These are phyloP conservation scores for Anthostomella pinea DNA, from an alignment of 2,329 filamentous ascomycete species.

Conservation along the genomic window DNA sequence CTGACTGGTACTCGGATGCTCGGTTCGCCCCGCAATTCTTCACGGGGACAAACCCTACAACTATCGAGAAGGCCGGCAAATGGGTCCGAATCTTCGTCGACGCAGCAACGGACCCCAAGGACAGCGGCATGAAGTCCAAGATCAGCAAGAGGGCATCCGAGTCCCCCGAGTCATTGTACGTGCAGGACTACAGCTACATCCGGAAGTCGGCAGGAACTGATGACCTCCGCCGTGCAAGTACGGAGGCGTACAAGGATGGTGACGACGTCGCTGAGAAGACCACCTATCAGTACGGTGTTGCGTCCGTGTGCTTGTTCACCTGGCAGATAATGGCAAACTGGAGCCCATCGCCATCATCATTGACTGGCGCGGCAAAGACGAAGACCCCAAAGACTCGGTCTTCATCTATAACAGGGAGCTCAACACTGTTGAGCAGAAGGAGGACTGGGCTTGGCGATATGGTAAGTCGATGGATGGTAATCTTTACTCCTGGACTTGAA, in stretches of 20 bases:
- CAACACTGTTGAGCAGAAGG: slow-evolving; percentile 31
- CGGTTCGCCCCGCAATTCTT: slow-evolving; percentile 45
- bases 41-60: slow-evolving; percentile 43
- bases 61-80: slow-evolving; percentile 39
- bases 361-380: slow-evolving; percentile 43
- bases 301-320: slow-evolving; percentile 43
- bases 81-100: too few relatives aligned
- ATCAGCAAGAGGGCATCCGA: neutral
- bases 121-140: slow-evolving; percentile 8
- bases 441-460: slow-evolving; percentile 51
- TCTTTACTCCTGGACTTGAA: too few relatives aligned
- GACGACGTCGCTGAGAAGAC: too few relatives aligned
- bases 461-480: too few relatives aligned
- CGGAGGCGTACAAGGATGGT: too few relatives aligned
- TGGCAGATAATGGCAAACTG: slow-evolving; percentile 42
- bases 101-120: too few relatives aligned
- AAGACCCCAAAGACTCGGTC: slow-evolving; percentile 43
- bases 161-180: slow-evolving; percentile 31
- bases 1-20: slow-evolving; percentile 42
- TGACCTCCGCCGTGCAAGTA: too few relatives aligned
- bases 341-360: slow-evolving; percentile 48
- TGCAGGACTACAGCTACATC: slow-evolving; percentile 45
- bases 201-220: too few relatives aligned
- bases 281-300: slow-evolving; percentile 21
- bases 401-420: slow-evolving; percentile 47